A percentile compares a stretch with the other conserved stretches of the same genome.
Evolutionary conservation across 2,329 filamentous ascomycete species (phyloP).

Genomic region (Sporothrix humicola): DNA sequence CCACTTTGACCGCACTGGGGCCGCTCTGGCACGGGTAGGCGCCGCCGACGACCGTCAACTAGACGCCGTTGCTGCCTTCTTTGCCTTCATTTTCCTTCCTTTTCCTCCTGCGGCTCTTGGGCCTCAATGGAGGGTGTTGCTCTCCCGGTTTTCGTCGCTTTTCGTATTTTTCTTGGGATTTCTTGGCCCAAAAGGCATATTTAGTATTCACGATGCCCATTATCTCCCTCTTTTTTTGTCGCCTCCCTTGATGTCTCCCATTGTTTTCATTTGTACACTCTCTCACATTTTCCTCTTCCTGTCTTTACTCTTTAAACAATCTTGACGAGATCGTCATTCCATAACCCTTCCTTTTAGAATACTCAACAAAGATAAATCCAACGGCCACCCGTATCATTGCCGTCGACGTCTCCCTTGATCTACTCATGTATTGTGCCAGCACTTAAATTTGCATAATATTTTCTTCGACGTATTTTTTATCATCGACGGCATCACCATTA

Average conservation of each 20-base stretch:
- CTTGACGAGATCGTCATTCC: background rate
- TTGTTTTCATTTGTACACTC: too few relatives aligned
- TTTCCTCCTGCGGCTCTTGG: background rate
- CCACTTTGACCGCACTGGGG: background rate
- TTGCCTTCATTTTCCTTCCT: background rate
- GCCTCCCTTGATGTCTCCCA: background rate
- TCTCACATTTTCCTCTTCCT: background rate
- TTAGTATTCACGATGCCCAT: slow-evolving; percentile 20
- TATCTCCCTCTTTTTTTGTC: background rate
- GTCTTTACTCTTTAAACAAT: background rate
- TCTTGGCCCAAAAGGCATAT: slow-evolving; percentile 7
- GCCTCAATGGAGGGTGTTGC: background rate
- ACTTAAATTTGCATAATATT: background rate
- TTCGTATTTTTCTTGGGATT: background rate
- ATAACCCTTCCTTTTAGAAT: background rate
- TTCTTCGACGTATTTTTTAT: background rate
- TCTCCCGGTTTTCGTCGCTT: background rate
- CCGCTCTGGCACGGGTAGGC: slow-evolving; percentile 10
- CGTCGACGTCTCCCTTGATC: background rate
- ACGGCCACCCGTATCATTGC: background rate
- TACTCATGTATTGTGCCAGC: background rate
- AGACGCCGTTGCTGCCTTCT: slow-evolving; percentile 2
- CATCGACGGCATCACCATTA: background rate
- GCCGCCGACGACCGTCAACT: slow-evolving; percentile 27
- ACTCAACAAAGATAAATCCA: background rate